phyloP scores from a whole-genome alignment of 805 yeast genomes.

The Kazachstania viticola region DNA sequence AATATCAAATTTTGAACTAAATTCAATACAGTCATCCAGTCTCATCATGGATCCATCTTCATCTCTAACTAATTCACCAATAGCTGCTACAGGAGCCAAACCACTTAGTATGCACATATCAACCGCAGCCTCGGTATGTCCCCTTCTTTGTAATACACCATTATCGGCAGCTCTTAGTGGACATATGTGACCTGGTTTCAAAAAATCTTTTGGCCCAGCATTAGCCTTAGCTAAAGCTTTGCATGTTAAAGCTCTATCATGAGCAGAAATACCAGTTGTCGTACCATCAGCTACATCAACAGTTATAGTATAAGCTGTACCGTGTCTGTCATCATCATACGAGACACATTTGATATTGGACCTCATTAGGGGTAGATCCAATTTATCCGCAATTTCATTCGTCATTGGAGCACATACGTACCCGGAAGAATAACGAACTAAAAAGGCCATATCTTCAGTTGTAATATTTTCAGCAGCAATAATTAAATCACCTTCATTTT shows the following conservation, averaged over 20 bases:
- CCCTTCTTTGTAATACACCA: slow-evolving; percentile 68
- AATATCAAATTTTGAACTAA: slow-evolving; percentile 48
- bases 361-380: slow-evolving; percentile 70
- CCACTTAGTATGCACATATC: slow-evolving; percentile 73
- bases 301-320: slow-evolving; percentile 93
- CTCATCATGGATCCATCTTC: slow-evolving; percentile 97
- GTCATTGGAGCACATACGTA: slow-evolving; percentile 88
- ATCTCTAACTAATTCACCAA: slow-evolving; percentile 88
- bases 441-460: slow-evolving; percentile 83
- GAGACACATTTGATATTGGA: slow-evolving; percentile 19
- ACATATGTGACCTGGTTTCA: slow-evolving; percentile 88
- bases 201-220: slow-evolving; percentile 51
- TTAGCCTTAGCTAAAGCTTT: slow-evolving; percentile 46
- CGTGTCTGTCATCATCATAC: slow-evolving; percentile 65
- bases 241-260: slow-evolving; percentile 83
- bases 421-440: slow-evolving; percentile 80
- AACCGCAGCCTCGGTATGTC: slow-evolving; percentile 96
- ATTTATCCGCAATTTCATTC: slow-evolving; percentile 61
- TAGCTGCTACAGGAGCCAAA: slow-evolving; percentile 76
- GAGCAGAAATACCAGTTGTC: slow-evolving; percentile 93
- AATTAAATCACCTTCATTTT: slow-evolving; percentile 94
- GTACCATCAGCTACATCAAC: slow-evolving; percentile 81
- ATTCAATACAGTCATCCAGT: slow-evolving; percentile 68
- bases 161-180: slow-evolving; percentile 89
- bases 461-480: slow-evolving; percentile 80